phyloP scores from a whole-genome alignment of 495 filamentous ascomycete species.

The Xylaria castorea region DNA sequence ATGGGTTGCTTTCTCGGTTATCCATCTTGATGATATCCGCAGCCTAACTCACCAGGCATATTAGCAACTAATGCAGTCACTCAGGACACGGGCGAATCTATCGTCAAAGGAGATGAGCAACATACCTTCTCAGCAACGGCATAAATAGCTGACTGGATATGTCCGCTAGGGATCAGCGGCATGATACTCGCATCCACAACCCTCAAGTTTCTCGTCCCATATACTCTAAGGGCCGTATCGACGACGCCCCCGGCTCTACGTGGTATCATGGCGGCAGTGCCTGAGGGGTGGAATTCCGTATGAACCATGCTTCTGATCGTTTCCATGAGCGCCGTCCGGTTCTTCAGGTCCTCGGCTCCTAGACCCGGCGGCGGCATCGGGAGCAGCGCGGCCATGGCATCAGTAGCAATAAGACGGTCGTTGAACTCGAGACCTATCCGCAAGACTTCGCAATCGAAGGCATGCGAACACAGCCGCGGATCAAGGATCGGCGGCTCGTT shows the following conservation, averaged over 20 bases:
- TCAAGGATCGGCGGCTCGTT: slow-evolving; percentile 39
- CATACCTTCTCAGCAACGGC: slow-evolving; percentile 64
- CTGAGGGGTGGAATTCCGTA: slow-evolving; percentile 42
- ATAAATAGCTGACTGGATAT: slow-evolving; percentile 62
- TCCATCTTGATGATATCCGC: slow-evolving; percentile 48
- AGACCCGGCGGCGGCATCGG: slow-evolving; percentile 41
- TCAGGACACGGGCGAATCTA: background rate
- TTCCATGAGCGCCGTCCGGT: slow-evolving; percentile 36
- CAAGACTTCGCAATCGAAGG: slow-evolving; percentile 50
- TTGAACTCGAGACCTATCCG: slow-evolving; percentile 46
- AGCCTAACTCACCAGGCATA: slow-evolving; percentile 32
- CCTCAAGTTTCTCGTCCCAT: slow-evolving; percentile 54
- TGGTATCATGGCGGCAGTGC: slow-evolving; percentile 50
- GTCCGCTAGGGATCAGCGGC: slow-evolving; percentile 60
- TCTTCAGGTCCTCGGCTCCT: slow-evolving; percentile 33
- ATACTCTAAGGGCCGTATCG: slow-evolving; percentile 58
- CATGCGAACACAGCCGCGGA: slow-evolving; percentile 48
- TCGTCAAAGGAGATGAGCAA: background rate
- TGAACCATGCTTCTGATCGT: slow-evolving; percentile 35
- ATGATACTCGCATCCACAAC: slow-evolving; percentile 67
- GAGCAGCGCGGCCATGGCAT: slow-evolving; percentile 41
- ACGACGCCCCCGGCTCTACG: slow-evolving; percentile 52
- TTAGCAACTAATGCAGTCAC: slow-evolving; percentile 1
- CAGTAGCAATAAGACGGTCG: slow-evolving; percentile 43
- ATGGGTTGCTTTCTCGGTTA: slow-evolving; percentile 1